Base-by-base conservation (phyloP, 2,329 filamentous ascomycete genomes). In the Penicillium rolfsii region DNA sequence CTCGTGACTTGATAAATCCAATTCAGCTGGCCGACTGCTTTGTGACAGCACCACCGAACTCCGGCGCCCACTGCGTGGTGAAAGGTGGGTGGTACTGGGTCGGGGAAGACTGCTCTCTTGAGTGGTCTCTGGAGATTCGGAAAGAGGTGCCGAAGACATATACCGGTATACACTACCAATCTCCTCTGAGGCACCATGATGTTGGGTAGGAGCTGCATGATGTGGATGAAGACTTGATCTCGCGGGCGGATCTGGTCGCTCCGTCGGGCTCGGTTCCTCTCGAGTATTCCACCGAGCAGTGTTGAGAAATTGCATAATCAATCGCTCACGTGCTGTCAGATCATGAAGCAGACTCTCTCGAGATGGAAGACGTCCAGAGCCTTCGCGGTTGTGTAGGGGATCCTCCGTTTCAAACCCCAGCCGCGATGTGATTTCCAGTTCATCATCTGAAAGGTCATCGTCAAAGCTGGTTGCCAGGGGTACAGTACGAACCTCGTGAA, bases 261-360 rank as follows among this genome's bases (percentile, higher is more conserved):
- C 73, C 26, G 69, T 67, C 46, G 71, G 58, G 26, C 70, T 67
- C 53, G 73, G 74, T 60, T 74, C 76, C 55, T 70, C 57, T 57
- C 70, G 67, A 35, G 76, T 73, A 7, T 75, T 73, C 73, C 74
- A 79, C 43, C 77, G 74, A 43, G 76, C 75, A 24, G 76, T 73
- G 61, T 79, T 78, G 61, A 80, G 62, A 56, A 78, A 78, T 50
- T 80, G 77, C 60, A 80, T 73, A 36, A 80, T 77, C 58, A 77
- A 69, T 56, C 78, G 73, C 65, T 80, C 79, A 53, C 77, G 73
- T 56, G 79, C 76, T 3, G 73, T 76, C 52, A 80, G 73, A 57
- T 77, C 74, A 48, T 77, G 73, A 36, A 77, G 69, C 53, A 76
- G 58, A 52, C 67, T 74, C 55, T 79, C 77, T 38, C 76, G 74